Evolutionary conservation across 2,329 filamentous ascomycete genomes (phyloP).

Genomic region (Apiospora kogelbergensis): DNA sequence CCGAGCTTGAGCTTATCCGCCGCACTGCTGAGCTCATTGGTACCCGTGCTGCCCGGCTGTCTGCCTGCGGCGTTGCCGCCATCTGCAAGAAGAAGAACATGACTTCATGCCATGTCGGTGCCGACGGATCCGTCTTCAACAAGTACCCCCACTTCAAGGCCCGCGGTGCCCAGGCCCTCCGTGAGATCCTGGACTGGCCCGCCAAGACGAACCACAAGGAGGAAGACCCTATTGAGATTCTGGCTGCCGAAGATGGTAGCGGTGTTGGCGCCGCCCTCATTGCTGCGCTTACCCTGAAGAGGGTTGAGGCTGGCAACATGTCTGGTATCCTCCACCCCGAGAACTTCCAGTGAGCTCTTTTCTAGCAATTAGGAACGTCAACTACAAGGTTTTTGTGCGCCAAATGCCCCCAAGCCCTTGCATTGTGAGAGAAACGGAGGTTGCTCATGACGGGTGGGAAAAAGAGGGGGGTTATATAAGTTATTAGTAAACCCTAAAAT

Average conservation of each 20-base stretch:
- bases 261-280: conserved; percentile 97
- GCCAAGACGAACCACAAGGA: conserved; percentile 67
- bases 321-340: conserved; percentile 65
- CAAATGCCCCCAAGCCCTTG: not conserved
- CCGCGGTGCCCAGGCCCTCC: conserved; percentile 82
- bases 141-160: conserved; percentile 99
- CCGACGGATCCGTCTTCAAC: conserved; percentile 97
- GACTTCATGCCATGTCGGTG: conserved; percentile 86
- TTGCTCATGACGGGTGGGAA: not conserved
- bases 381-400: not conserved
- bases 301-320: conserved; percentile 62
- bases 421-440: not conserved
- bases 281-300: conserved; percentile 69
- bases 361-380: not conserved
- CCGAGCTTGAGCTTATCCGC: conserved; percentile 87
- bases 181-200: conserved; percentile 95
- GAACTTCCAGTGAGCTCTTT: conserved; percentile 50
- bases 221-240: conserved; percentile 83
- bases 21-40: conserved; percentile 92
- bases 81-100: conserved; percentile 97
- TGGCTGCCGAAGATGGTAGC: conserved; percentile 91
- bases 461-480: not conserved
- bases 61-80: conserved; percentile 90
- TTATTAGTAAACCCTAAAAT: conserved; percentile 7
- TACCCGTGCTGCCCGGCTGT: conserved; percentile 88